phyloP scores from a whole-genome alignment of 345 rosid genomes.

The Limnanthes douglasii region DNA sequence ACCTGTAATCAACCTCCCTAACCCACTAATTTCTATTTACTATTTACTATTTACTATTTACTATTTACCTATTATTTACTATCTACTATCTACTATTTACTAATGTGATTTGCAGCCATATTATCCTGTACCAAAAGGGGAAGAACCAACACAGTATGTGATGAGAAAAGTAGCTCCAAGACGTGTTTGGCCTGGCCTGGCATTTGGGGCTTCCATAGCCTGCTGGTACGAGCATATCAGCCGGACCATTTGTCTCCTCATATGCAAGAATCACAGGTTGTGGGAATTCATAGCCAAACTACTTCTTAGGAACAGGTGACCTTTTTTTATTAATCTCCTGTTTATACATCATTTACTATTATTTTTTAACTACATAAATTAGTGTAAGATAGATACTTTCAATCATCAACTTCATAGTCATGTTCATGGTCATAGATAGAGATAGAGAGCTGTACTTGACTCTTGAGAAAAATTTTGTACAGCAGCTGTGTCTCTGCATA shows the following conservation, averaged over 20 bases:
- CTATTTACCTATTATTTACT: not conserved
- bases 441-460: too few species aligned
- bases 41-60: too few species aligned
- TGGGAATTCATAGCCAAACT: slow-evolving; percentile 78
- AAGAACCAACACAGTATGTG: slow-evolving; percentile 52
- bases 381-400: too few species aligned
- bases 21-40: too few species aligned
- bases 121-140: slow-evolving; percentile 68
- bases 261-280: slow-evolving; percentile 80
- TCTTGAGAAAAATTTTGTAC: too few species aligned
- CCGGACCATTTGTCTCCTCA: slow-evolving; percentile 66
- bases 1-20: slow-evolving; percentile 77
- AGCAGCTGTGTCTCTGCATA: too few species aligned
- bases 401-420: too few species aligned
- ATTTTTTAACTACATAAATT: too few species aligned
- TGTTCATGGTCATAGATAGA: too few species aligned
- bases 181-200: slow-evolving; percentile 77
- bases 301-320: slow-evolving; percentile 74
- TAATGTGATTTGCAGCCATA: slow-evolving; percentile 51
- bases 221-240: slow-evolving; percentile 95
- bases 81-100: not conserved
- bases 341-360: too few species aligned
- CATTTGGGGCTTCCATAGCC: slow-evolving; percentile 75
- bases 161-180: slow-evolving; percentile 76
- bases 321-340: too few species aligned